A percentile compares a stretch with the other conserved stretches of the same genome.
Conservation (phyloP, 2,329 filamentous ascomycete species). For the Apiospora saccharicola region DNA sequence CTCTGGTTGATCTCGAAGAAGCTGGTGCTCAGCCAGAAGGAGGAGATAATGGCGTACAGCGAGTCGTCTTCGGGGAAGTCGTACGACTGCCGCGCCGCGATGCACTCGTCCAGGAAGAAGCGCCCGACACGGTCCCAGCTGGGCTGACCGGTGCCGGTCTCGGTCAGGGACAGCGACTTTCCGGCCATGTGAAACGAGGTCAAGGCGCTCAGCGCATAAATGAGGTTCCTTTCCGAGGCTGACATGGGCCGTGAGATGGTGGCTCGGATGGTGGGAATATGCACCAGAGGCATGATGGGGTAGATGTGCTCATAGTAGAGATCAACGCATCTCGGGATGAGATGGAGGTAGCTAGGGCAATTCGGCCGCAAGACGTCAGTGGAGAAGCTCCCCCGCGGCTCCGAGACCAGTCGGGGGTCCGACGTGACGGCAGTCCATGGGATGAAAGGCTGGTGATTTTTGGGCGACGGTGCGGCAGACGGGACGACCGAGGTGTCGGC, state of each 20-base stretch:
- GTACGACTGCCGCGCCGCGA: constrained; percentile 61
- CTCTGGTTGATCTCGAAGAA: constrained; percentile 69
- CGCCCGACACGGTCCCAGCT: constrained; percentile 60
- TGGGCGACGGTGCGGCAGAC: constrained; percentile 34
- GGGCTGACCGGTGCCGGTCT: constrained; percentile 42
- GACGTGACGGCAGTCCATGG: constrained; percentile 42
- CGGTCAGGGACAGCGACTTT: constrained; percentile 49
- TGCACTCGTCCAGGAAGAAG: constrained; percentile 64
- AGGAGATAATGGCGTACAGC: constrained; percentile 65
- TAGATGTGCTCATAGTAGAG: constrained; percentile 70
- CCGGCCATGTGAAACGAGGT: constrained; percentile 59
- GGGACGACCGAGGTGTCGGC: constrained; percentile 23
- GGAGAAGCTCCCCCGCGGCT: constrained; percentile 47
- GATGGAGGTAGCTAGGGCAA: constrained; percentile 52
- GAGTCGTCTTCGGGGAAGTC: constrained; percentile 65
- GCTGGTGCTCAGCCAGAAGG: constrained; percentile 67
- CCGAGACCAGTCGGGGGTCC: constrained; percentile 43
- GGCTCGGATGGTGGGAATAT: constrained; percentile 61
- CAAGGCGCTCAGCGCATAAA: constrained; percentile 66
- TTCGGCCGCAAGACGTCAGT: constrained; percentile 52
- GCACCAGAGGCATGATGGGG: constrained; percentile 68
- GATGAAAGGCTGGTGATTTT: constrained; percentile 35
- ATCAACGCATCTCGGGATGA: constrained; percentile 63
- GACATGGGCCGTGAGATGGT: constrained; percentile 53
- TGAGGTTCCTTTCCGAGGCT: constrained; percentile 50